These are phyloP conservation scores for Wickerhamomyces mucosus DNA, from an alignment of 805 yeast species.

Conservation along the genomic window DNA sequence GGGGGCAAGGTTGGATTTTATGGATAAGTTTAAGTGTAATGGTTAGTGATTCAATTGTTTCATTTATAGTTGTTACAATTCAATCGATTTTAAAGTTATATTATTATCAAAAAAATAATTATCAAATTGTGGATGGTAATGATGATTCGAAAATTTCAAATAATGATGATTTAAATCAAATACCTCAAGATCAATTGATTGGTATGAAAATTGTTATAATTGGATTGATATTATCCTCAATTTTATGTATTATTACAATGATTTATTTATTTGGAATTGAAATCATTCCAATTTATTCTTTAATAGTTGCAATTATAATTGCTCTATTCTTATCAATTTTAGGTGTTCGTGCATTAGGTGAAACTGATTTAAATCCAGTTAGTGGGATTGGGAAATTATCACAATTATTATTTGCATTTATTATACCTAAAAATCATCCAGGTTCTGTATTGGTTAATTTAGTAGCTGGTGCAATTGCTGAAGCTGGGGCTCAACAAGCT, in stretches of 20 bases:
- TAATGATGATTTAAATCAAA: no score
- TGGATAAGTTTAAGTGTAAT: conserved; percentile 91
- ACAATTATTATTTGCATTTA: conserved; percentile 76
- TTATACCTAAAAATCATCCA: conserved; percentile 66
- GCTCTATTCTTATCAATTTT: conserved; percentile 75
- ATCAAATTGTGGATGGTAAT: no score
- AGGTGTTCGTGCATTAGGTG: conserved; percentile 92
- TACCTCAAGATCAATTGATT: conserved; percentile 42
- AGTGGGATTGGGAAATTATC: conserved; percentile 94
- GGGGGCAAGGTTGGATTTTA: conserved; percentile 95
- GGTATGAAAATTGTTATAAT: conserved; percentile 35
- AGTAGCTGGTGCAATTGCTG: conserved; percentile 95
- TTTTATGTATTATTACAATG: conserved; percentile 59
- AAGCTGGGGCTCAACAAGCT: conserved; percentile 98
- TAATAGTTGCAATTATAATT: conserved; percentile 55
- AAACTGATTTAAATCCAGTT: conserved; percentile 94
- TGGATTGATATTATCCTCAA: conserved; percentile 59
- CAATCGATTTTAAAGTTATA: conserved; percentile 28
- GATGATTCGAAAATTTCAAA: no score
- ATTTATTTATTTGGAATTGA: conserved; percentile 55
- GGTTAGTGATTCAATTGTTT: conserved; percentile 85
- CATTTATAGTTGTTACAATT: conserved; percentile 54
- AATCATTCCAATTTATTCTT: conserved; percentile 62
- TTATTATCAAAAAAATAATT: not conserved
- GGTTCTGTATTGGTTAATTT: conserved; percentile 78